These are phyloP conservation scores for Sphaerosporella brunnea DNA, from an alignment of 495 filamentous ascomycete species.

Conservation along the genomic window DNA sequence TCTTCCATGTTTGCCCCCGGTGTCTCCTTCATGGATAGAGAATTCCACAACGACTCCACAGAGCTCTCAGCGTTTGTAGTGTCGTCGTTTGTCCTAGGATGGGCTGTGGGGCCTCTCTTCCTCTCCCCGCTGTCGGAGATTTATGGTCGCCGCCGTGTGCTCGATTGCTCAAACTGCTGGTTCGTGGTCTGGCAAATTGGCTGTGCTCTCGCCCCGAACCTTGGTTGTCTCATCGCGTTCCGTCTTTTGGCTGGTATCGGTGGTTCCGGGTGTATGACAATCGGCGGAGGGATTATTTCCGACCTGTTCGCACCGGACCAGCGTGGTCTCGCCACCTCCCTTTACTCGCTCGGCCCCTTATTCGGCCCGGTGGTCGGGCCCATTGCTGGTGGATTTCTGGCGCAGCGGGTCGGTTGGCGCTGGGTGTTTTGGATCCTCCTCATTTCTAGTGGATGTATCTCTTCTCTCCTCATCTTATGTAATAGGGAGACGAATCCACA, in stretches of 20 bases:
- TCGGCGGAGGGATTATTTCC: constrained; percentile 40
- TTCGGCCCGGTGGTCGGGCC: constrained; percentile 37
- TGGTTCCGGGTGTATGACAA: constrained; percentile 37
- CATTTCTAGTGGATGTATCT: constrained; percentile 31
- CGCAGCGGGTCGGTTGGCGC: constrained; percentile 38
- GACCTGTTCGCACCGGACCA: constrained; percentile 40
- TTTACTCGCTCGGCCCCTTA: constrained; percentile 38
- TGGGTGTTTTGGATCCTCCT: constrained; percentile 47
- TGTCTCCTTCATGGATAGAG: constrained; percentile 34
- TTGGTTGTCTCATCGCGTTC: constrained; percentile 42
- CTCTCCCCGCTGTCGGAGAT: constrained; percentile 58
- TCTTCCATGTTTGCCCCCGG: constrained; percentile 51
- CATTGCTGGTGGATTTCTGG: constrained; percentile 38
- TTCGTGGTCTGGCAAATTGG: constrained; percentile 55
- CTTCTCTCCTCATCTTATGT: constrained; percentile 31
- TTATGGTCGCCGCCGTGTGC: constrained; percentile 47
- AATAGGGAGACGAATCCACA: constrained; percentile 39
- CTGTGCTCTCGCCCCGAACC: constrained; percentile 45
- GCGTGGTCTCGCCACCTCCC: constrained; percentile 41
- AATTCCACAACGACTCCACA: constrained; percentile 32
- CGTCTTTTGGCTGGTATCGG: constrained; percentile 48
- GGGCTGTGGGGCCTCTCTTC: constrained; percentile 44
- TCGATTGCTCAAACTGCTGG: constrained; percentile 45
- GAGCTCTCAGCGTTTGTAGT: constrained; percentile 36
- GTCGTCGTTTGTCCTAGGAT: constrained; percentile 43